phyloP scores from a whole-genome alignment of 78 protist species.

The Diacronema lutheri region DNA sequence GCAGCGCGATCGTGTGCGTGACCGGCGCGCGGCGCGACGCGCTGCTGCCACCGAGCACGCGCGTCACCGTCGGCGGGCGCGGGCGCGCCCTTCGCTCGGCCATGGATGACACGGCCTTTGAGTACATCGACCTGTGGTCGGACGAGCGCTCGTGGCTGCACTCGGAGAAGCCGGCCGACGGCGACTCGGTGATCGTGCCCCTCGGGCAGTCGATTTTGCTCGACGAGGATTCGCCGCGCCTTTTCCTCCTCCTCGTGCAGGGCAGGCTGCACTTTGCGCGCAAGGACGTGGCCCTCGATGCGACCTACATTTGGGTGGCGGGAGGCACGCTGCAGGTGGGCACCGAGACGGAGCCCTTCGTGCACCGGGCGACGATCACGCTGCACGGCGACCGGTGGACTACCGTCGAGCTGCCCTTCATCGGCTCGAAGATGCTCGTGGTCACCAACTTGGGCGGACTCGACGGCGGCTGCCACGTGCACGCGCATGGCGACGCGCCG shows the following conservation, averaged over 20 bases:
- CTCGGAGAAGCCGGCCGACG: not conserved
- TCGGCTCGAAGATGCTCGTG: not conserved
- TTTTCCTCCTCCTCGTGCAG: not conserved
- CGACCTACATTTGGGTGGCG: not conserved
- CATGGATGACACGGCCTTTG: not conserved
- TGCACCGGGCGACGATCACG: not conserved
- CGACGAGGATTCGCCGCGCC: not conserved
- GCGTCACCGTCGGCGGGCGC: too few species aligned
- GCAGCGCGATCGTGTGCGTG: too few species aligned
- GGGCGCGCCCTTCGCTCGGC: too few species aligned
- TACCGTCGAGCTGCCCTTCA: not conserved
- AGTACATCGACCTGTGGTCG: constrained; percentile 37
- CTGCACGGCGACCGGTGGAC: not conserved
- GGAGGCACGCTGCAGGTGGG: not conserved
- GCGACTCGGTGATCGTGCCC: constrained; percentile 19
- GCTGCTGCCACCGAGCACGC: too few species aligned
- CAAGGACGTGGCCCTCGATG: not conserved
- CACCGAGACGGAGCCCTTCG: not conserved
- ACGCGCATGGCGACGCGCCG: too few species aligned
- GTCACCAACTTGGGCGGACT: not conserved
- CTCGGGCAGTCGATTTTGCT: not conserved
- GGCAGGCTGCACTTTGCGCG: not conserved
- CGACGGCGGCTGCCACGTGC: too few species aligned
- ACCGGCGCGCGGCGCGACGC: too few species aligned
- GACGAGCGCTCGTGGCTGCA: constrained; percentile 20